Conservation (phyloP, 805 yeast species). For the Saturnispora silvae region DNA sequence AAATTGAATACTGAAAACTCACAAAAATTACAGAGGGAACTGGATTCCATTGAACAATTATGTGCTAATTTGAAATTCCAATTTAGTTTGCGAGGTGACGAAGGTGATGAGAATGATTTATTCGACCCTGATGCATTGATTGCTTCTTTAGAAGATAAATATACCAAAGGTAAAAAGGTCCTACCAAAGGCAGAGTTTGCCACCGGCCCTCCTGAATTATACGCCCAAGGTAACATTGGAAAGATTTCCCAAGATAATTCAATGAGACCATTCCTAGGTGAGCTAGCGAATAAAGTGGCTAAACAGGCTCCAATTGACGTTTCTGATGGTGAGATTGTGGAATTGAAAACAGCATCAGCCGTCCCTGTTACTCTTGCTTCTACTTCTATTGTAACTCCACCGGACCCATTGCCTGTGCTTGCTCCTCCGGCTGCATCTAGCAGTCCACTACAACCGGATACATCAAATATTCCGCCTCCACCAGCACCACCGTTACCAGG, state of each 20-base stretch:
- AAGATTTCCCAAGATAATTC: constrained; percentile 13
- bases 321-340: background rate
- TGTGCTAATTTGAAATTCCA: constrained; percentile 21
- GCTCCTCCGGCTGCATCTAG: background rate
- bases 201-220: constrained; percentile 9
- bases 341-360: background rate
- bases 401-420: background rate
- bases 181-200: constrained; percentile 17
- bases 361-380: background rate
- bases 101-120: constrained; percentile 9
- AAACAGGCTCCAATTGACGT: constrained; percentile 29
- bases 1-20: constrained; percentile 14
- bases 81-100: constrained; percentile 19
- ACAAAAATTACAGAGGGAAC: constrained; percentile 15
- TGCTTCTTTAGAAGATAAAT: constrained; percentile 21
- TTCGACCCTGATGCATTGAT: constrained; percentile 16
- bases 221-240: background rate
- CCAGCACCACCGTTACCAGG: constrained; percentile 1
- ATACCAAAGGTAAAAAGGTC: constrained; percentile 21
- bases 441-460: background rate
- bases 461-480: constrained; percentile 1
- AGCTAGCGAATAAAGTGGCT: constrained; percentile 39
- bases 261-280: constrained; percentile 37
- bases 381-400: background rate
- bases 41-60: constrained; percentile 18